These are phyloP conservation scores for Apophysomyces variabilis DNA, from an alignment of 371 early-diverging fungal species.

Conservation along the genomic window DNA sequence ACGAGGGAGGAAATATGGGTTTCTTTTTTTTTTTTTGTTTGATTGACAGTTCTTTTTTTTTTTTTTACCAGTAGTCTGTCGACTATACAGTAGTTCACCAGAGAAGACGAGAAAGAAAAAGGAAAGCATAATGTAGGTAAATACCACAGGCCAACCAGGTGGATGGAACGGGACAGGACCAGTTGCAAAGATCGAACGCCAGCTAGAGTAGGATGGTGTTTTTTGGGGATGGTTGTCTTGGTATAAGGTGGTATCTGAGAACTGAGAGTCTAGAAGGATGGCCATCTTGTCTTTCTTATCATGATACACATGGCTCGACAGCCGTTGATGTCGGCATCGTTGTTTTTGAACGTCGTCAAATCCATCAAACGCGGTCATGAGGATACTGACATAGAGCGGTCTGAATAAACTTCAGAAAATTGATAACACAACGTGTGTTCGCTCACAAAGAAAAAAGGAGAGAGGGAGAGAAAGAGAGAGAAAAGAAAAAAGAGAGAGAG, in stretches of 20 bases:
- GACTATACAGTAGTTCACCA: constrained; percentile 26
- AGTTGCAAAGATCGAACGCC: constrained; percentile 17
- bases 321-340: constrained; percentile 3
- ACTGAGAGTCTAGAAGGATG: too few species aligned
- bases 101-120: constrained; percentile 27
- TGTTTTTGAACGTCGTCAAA: neutral
- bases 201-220: constrained; percentile 3
- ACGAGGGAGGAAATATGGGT: neutral
- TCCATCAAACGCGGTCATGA: neutral
- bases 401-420: constrained; percentile 2
- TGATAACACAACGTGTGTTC: neutral
- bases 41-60: neutral
- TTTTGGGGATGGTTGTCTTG: neutral
- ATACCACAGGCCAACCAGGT: constrained; percentile 23
- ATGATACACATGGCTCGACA: constrained; percentile 11
- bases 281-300: neutral
- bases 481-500: neutral
- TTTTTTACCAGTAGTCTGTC: constrained; percentile 22
- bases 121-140: constrained; percentile 22
- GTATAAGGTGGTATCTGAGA: neutral
- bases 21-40: neutral
- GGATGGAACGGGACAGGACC: constrained; percentile 18
- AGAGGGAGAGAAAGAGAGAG: constrained; percentile 9
- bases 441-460: constrained; percentile 1
- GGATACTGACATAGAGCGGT: neutral